These are phyloP conservation scores for Podaxis rugospora DNA, from an alignment of 768 basidiomycete genomes.

Conservation along the genomic window DNA sequence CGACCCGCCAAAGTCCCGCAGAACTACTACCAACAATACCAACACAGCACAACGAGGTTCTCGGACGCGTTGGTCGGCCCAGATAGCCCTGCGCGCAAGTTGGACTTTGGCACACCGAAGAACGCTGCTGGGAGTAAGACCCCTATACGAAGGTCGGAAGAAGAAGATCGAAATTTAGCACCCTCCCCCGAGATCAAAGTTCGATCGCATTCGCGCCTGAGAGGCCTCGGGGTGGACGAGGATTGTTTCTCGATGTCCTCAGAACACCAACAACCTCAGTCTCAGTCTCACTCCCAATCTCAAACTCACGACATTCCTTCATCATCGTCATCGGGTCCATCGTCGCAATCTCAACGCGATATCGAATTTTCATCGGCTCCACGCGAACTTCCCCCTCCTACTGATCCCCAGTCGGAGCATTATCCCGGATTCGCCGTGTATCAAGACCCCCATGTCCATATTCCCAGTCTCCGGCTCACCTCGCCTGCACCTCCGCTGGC, in stretches of 20 bases:
- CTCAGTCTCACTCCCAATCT: slow-evolving; percentile 18
- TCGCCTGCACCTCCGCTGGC: background rate
- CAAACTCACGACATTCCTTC: slow-evolving; percentile 12
- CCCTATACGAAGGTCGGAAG: slow-evolving; percentile 17
- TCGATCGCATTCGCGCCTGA: background rate
- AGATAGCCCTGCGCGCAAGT: slow-evolving; percentile 44
- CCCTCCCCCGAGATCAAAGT: slow-evolving; percentile 12
- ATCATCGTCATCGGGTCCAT: slow-evolving; percentile 16
- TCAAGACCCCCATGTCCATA: slow-evolving; percentile 38
- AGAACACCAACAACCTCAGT: background rate
- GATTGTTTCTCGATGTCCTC: background rate
- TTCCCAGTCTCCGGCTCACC: slow-evolving; percentile 4
- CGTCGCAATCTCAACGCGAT: slow-evolving; percentile 10
- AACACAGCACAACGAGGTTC: slow-evolving; percentile 14
- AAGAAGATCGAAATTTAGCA: slow-evolving; percentile 13
- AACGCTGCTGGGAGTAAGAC: slow-evolving; percentile 9
- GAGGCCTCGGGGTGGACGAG: background rate
- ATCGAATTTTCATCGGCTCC: slow-evolving; percentile 22
- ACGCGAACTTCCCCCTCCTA: slow-evolving; percentile 36
- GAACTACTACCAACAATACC: background rate
- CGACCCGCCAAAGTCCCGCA: background rate
- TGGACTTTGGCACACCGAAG: slow-evolving; percentile 46
- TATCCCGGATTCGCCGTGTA: slow-evolving; percentile 65
- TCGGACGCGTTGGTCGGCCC: slow-evolving; percentile 22
- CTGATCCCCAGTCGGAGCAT: slow-evolving; percentile 53